Evolutionary conservation across 2,329 filamentous ascomycete species (phyloP), one percentile per base, ranked within the genome.

Genomic region (Cladosporium sp.): DNA sequence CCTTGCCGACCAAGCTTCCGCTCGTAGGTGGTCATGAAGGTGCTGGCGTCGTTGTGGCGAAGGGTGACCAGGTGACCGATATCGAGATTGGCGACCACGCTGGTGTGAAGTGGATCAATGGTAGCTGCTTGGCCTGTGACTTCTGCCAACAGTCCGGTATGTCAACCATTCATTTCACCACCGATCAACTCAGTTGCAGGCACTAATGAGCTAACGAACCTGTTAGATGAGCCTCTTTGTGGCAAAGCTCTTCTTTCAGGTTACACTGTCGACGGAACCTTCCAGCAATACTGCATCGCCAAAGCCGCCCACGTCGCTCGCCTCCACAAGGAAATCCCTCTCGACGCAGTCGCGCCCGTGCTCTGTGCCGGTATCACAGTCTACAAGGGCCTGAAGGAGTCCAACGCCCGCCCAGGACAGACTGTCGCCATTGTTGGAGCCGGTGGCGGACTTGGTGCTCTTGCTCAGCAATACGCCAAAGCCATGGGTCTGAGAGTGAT

Each of bases 51-150:
- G 89, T 96, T 38, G 92, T 97, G 36, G 86, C 89, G 54, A 83
- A 83, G 63, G 92, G 92, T 67, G 80, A 88, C 17, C 83, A 95
- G 37, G 91, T 94, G 64, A 77, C 82, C 3, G 90, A 94, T 67
- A 78, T 96, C 62, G 78, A 91, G 72, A 80, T 96, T 68, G 92
- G 92, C 67, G 91, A 96, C 70, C 80, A 91, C 69, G 93, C 86
- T 62, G 93, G 93, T 72, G 84, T 97, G 75, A 96, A 81, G 80
- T 97, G 92, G 92, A 81, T 97, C 70, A 94, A 96, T 76, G 89
- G 90, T 64, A 88, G 88, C 49, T 97, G 93, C 76, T 80, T 96
- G 62, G 75, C 81, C 64, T 97, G 92, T 79, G 82, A 85, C 67
- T 96, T 90, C 82, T 97, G 92, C 80, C 86, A 88, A 71, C 82